Evolutionary conservation across 169 alveolate species (phyloP).

Genomic region (Toxoplasma gondii): DNA sequence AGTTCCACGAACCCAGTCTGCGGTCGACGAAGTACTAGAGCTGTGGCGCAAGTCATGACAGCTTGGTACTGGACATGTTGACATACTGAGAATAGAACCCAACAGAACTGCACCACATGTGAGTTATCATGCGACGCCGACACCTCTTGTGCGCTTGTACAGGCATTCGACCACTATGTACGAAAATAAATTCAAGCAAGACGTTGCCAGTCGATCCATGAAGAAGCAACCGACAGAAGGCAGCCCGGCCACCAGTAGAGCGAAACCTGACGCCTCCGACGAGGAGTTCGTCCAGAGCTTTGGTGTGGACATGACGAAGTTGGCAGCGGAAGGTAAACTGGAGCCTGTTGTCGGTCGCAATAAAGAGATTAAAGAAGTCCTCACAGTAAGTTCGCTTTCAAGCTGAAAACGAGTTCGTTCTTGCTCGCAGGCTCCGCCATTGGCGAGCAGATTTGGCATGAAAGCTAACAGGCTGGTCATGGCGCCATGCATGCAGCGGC

Average conservation of each 20-base stretch:
- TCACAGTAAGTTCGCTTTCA: background rate
- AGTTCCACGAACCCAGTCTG: no score
- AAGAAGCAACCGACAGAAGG: background rate
- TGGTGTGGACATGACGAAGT: conserved; percentile 2
- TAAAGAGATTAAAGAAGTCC: conserved; percentile 16
- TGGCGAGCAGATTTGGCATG: background rate
- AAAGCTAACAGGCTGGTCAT: background rate
- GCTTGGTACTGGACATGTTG: no score
- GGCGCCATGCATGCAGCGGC: background rate
- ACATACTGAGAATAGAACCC: no score
- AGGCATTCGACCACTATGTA: background rate
- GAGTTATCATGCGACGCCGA: no score
- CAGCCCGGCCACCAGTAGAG: background rate
- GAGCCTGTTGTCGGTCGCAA: conserved; percentile 27
- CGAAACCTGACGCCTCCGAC: background rate
- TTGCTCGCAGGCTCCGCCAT: background rate
- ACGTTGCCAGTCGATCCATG: background rate
- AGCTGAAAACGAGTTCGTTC: background rate
- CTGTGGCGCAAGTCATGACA: no score
- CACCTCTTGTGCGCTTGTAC: no score
- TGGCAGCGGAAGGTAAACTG: conserved; percentile 20
- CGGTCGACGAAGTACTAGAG: no score
- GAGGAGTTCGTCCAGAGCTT: background rate
- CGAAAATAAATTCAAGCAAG: background rate
- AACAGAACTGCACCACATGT: no score